Evolutionary conservation across 1,284 basidiomycete genomes (phyloP).

Genomic region (Ceratobasidium sp.): DNA sequence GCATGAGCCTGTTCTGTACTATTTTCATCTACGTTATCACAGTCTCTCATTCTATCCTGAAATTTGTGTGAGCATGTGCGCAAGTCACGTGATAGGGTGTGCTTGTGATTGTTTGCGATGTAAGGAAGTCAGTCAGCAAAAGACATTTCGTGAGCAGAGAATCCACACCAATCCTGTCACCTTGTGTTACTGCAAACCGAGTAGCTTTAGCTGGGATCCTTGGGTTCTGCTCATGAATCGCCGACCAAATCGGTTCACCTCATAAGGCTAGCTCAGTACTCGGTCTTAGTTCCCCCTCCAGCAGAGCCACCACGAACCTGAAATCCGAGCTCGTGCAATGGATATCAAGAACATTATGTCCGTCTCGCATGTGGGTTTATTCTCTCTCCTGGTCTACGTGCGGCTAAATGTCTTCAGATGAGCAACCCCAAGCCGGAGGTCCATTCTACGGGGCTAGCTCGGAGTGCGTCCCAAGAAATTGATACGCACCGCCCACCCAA

Average conservation of each 20-base stretch:
- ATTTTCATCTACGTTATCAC: constrained; percentile 26
- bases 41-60: constrained; percentile 8
- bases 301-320: background rate
- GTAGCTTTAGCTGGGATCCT: constrained; percentile 4
- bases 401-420: constrained; percentile 19
- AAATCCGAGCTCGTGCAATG: constrained; percentile 9
- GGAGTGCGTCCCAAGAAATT: constrained; percentile 36
- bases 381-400: background rate
- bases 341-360: constrained; percentile 36
- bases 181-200: too few relatives aligned
- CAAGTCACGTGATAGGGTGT: background rate
- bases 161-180: too few relatives aligned
- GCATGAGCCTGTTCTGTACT: constrained; percentile 2
- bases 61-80: background rate
- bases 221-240: background rate
- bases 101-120: constrained; percentile 15
- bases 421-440: constrained; percentile 2
- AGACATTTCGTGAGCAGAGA: background rate
- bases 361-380: constrained; percentile 16
- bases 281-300: background rate
- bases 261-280: background rate
- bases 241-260: background rate
- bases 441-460: background rate
- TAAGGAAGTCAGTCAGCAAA: constrained; percentile 33
- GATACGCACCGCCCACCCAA: constrained; percentile 64